phyloP scores from a whole-genome alignment of 1,284 basidiomycete genomes.

The Ustilago curta region DNA sequence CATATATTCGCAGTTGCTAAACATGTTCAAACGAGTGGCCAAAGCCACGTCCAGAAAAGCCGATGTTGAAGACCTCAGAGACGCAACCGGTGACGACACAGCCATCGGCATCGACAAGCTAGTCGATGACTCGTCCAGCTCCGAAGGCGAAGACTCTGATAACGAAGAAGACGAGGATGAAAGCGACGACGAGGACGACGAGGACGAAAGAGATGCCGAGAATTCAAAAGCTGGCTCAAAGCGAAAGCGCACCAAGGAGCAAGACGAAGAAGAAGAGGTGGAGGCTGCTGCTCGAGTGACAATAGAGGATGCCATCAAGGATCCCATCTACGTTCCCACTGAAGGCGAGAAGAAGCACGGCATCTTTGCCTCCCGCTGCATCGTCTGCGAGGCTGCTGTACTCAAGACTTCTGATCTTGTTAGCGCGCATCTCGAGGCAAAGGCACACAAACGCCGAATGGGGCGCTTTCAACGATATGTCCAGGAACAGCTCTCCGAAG shows the following conservation, averaged over 20 bases:
- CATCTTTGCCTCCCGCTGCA: slow-evolving; percentile 35
- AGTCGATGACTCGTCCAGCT: slow-evolving; percentile 47
- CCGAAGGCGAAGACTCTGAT: slow-evolving; percentile 33
- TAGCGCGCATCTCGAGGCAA: slow-evolving; percentile 33
- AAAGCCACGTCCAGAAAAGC: slow-evolving; percentile 37
- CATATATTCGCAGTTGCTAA: neutral
- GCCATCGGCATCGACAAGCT: slow-evolving; percentile 47
- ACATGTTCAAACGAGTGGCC: slow-evolving; percentile 49
- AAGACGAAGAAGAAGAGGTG: slow-evolving; percentile 12
- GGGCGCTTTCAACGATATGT: slow-evolving; percentile 40
- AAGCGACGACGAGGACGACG: slow-evolving; percentile 11
- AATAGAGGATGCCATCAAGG: slow-evolving; percentile 37
- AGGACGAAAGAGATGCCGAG: slow-evolving; percentile 4
- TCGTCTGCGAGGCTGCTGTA: slow-evolving; percentile 42
- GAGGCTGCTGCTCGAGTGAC: slow-evolving; percentile 30
- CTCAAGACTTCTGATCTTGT: slow-evolving; percentile 40
- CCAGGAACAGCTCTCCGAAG: slow-evolving; percentile 21
- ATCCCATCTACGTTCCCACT: slow-evolving; percentile 49
- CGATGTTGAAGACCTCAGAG: slow-evolving; percentile 36
- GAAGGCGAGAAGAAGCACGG: slow-evolving; percentile 49
- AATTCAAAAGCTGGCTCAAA: slow-evolving; percentile 23
- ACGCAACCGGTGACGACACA: slow-evolving; percentile 38
- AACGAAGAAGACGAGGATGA: slow-evolving; percentile 23
- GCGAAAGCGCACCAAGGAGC: slow-evolving; percentile 31
- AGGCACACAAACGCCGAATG: slow-evolving; percentile 40